A percentile compares a stretch with the other conserved stretches of the same genome.
Conservation (phyloP, 768 basidiomycete species). For the Ramaria sp. region DNA sequence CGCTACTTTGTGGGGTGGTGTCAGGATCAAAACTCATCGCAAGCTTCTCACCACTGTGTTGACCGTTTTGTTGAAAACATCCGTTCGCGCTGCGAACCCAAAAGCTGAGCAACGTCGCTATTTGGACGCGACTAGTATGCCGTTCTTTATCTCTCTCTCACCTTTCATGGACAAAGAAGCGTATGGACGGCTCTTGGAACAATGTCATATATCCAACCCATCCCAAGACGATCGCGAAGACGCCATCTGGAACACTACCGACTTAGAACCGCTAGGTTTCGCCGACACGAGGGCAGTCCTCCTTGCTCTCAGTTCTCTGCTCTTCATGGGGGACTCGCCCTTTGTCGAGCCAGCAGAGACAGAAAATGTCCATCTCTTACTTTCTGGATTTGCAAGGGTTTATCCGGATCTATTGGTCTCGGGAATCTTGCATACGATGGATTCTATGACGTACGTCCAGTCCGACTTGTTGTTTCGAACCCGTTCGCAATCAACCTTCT, state of each 20-base stretch:
- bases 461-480: background rate
- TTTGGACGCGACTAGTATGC: background rate
- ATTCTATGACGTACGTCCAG: constrained; percentile 2
- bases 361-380: constrained; percentile 1
- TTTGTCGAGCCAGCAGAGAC: background rate
- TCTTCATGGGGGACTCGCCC: background rate
- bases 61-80: background rate
- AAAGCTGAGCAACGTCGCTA: background rate
- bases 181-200: constrained; percentile 2
- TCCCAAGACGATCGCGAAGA: background rate
- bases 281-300: background rate
- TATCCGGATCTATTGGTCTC: background rate
- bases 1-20: background rate
- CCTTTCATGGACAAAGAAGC: background rate
- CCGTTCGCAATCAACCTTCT: background rate
- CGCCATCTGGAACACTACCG: background rate
- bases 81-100: background rate
- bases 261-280: background rate
- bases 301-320: background rate
- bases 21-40: background rate
- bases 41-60: background rate
- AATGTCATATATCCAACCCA: background rate
- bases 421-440: background rate
- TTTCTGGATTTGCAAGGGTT: background rate
- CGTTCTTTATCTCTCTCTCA: constrained; percentile 1